Percentiles rank a stretch among this genome's conserved stretches.
Evolutionary conservation across 2,329 filamentous ascomycete species (phyloP).

Genomic region (Malbranchea zuffiana): DNA sequence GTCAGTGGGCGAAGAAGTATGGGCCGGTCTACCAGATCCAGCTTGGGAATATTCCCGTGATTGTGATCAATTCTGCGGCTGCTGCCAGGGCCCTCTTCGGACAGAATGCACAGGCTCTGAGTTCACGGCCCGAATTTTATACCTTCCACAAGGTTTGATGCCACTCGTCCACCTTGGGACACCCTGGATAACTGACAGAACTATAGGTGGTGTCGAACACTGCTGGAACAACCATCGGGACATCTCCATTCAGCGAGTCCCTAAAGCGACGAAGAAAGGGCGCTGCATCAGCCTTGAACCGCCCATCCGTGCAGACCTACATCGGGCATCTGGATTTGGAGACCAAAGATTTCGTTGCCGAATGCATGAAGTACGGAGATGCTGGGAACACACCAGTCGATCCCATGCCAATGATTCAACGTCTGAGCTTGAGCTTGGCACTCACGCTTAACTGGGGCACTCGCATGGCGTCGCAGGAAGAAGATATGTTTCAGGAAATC

Average conservation of each 20-base stretch:
- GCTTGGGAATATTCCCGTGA: slow-evolving; percentile 46
- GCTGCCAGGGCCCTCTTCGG: slow-evolving; percentile 43
- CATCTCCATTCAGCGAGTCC: slow-evolving; percentile 54
- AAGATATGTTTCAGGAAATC: slow-evolving; percentile 51
- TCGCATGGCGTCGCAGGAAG: slow-evolving; percentile 49
- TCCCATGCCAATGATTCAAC: slow-evolving; percentile 58
- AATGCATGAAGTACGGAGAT: slow-evolving; percentile 48
- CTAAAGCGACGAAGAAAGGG: slow-evolving; percentile 55
- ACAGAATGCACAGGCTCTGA: slow-evolving; percentile 44
- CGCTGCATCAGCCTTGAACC: slow-evolving; percentile 54
- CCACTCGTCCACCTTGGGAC: background rate
- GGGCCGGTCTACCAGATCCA: slow-evolving; percentile 47
- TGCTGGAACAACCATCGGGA: slow-evolving; percentile 57
- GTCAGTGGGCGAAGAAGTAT: slow-evolving; percentile 42
- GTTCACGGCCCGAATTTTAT: slow-evolving; percentile 48
- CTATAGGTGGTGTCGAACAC: slow-evolving; percentile 51
- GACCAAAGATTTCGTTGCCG: slow-evolving; percentile 51
- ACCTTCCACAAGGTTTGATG: slow-evolving; percentile 46
- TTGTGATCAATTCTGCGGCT: slow-evolving; percentile 46
- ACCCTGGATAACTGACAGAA: background rate
- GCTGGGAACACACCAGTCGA: slow-evolving; percentile 46
- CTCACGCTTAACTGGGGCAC: slow-evolving; percentile 58
- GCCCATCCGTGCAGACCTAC: slow-evolving; percentile 53
- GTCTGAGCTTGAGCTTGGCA: slow-evolving; percentile 50
- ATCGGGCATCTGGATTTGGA: slow-evolving; percentile 53